Conservation (phyloP, 371 early-diverging fungal species). For the Apophysomyces sp. region DNA sequence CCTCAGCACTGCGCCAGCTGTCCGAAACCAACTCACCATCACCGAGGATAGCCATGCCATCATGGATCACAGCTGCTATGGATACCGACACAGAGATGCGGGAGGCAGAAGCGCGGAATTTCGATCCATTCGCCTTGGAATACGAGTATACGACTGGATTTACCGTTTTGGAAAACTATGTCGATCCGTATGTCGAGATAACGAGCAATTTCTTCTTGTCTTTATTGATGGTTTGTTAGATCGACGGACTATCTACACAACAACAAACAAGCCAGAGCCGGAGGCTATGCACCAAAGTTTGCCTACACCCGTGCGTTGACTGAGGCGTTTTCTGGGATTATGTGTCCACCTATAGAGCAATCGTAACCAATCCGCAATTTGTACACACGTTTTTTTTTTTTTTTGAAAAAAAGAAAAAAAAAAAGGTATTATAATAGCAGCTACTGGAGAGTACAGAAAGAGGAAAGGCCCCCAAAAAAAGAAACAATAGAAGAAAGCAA, state of each 20-base stretch:
- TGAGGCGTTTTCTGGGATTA: constrained; percentile 53
- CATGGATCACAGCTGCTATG: constrained; percentile 47
- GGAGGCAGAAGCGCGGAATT: constrained; percentile 40
- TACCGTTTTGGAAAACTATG: constrained; percentile 44
- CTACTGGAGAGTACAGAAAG: background rate
- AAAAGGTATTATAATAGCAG: background rate
- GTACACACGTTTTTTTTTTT: background rate
- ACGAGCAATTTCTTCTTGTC: background rate
- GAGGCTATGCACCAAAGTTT: constrained; percentile 56
- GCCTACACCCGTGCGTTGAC: constrained; percentile 56
- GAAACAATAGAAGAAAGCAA: background rate
- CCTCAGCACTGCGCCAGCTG: constrained; percentile 39
- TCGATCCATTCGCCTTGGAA: constrained; percentile 53
- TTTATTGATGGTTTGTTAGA: constrained; percentile 17
- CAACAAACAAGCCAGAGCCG: constrained; percentile 48
- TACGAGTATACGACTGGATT: constrained; percentile 49
- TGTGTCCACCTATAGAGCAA: constrained; percentile 20
- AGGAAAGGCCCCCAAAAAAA: background rate
- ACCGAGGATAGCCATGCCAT: constrained; percentile 29
- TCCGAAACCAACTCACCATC: constrained; percentile 10
- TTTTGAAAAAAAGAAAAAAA: background rate
- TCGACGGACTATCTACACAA: constrained; percentile 41
- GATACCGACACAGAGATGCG: constrained; percentile 43
- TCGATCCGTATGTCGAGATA: constrained; percentile 49
- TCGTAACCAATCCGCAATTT: background rate